A percentile compares a stretch with the other conserved stretches of the same genome.
Conservation (phyloP, 305 asterid genomes). For the Lippia alba region DNA sequence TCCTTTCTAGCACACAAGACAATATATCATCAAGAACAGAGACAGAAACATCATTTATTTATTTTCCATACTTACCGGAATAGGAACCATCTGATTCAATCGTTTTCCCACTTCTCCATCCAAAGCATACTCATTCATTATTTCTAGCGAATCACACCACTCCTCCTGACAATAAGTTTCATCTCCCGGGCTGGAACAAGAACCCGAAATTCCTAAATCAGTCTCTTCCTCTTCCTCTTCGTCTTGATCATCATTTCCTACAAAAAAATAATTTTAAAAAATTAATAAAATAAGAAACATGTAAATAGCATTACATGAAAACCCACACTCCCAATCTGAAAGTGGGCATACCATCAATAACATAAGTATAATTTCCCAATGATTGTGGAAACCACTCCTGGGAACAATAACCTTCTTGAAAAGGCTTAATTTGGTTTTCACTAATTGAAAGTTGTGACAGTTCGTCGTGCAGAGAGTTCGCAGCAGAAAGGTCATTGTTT, state of each 20-base stretch:
- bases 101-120: constrained; percentile 91
- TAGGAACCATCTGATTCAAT: constrained; percentile 90
- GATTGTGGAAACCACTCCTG: constrained; percentile 84
- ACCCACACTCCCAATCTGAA: too few relatives aligned
- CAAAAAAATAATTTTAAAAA: not conserved
- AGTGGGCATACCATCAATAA: constrained; percentile 44
- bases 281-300: too few relatives aligned
- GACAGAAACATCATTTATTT: not conserved
- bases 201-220: constrained; percentile 56
- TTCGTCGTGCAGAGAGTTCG: constrained; percentile 69
- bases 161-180: constrained; percentile 57
- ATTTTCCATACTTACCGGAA: constrained; percentile 64
- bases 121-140: constrained; percentile 68
- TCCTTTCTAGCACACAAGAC: constrained; percentile 8
- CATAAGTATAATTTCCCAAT: constrained; percentile 62
- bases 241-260: constrained; percentile 50
- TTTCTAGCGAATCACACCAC: constrained; percentile 68
- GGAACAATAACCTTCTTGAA: constrained; percentile 61
- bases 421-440: constrained; percentile 55
- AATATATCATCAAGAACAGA: too few relatives aligned
- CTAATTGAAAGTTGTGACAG: constrained; percentile 74
- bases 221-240: constrained; percentile 56
- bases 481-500: constrained; percentile 38
- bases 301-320: too few relatives aligned
- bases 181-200: constrained; percentile 78